These are phyloP conservation scores for Abortiporus biennis DNA, from an alignment of 1,284 basidiomycete species.

Conservation along the genomic window DNA sequence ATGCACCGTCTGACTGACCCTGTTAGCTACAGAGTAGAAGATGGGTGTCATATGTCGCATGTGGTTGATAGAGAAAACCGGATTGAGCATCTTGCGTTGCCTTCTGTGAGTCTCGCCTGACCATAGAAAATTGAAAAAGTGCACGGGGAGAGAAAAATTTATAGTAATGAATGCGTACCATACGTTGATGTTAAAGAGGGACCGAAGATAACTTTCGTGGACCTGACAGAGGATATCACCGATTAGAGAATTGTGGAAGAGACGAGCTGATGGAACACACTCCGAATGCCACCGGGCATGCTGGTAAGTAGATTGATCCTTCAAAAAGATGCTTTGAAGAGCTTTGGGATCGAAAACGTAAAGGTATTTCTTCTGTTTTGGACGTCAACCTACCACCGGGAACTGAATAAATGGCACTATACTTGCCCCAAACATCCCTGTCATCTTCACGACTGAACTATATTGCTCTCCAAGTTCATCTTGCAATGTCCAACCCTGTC, in stretches of 20 bases:
- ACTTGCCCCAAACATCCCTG: slow-evolving; percentile 13
- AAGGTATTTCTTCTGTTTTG: no score
- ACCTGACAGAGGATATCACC: no score
- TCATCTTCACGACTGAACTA: slow-evolving; percentile 12
- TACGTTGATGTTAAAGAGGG: neutral
- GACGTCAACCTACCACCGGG: slow-evolving; percentile 7
- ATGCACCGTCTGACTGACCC: slow-evolving; percentile 14
- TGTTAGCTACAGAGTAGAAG: slow-evolving; percentile 24
- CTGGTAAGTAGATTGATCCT: slow-evolving; percentile 11
- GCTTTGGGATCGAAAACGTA: slow-evolving; percentile 13
- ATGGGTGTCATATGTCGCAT: slow-evolving; percentile 28
- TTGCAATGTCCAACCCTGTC: slow-evolving; percentile 15
- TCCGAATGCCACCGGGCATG: slow-evolving; percentile 5
- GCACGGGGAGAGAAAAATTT: neutral
- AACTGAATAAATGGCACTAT: neutral
- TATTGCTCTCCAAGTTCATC: slow-evolving; percentile 11
- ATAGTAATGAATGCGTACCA: neutral
- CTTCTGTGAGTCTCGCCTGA: slow-evolving; percentile 25
- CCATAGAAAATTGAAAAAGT: neutral
- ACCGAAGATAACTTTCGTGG: neutral
- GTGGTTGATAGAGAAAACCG: slow-evolving; percentile 25
- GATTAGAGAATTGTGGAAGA: no score
- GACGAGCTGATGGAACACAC: neutral
- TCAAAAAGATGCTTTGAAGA: slow-evolving; percentile 9
- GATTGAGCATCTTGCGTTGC: slow-evolving; percentile 27